These are phyloP conservation scores for Pseudonectria foliicola DNA, from an alignment of 2,329 filamentous ascomycete genomes.

Conservation along the genomic window DNA sequence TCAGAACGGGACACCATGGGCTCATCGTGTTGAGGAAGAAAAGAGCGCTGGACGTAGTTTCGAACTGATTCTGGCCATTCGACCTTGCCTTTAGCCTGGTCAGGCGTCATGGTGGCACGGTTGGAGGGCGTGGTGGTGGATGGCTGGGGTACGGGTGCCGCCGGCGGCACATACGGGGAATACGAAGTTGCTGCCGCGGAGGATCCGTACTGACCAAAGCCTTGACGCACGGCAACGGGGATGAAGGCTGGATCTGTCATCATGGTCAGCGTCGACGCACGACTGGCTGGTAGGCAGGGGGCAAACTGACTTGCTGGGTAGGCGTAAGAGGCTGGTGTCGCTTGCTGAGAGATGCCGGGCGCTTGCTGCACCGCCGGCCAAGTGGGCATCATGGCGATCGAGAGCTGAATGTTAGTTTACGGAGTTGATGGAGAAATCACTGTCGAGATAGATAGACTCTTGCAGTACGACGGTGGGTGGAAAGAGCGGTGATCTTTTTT, in stretches of 20 bases:
- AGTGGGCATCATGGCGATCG: conserved; percentile 28
- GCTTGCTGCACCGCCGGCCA: conserved; percentile 32
- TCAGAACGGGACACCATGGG: conserved; percentile 56
- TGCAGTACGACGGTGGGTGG: conserved; percentile 5
- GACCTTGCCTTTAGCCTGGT: conserved; percentile 51
- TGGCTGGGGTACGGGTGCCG: conserved; percentile 19
- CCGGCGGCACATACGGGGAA: conserved; percentile 24
- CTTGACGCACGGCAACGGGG: conserved; percentile 55
- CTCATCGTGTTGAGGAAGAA: conserved; percentile 65
- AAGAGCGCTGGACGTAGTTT: conserved; percentile 82
- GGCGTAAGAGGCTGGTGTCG: conserved; percentile 28
- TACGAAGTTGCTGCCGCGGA: conserved; percentile 29
- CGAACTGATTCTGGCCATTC: conserved; percentile 80
- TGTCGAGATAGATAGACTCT: conserved; percentile 7
- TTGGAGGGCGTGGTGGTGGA: conserved; percentile 18
- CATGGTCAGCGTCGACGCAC: conserved; percentile 16
- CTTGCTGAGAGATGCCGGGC: conserved; percentile 34
- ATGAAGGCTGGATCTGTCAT: conserved; percentile 48
- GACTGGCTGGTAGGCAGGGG: conserved; percentile 1
- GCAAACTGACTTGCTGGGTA: conserved; percentile 32
- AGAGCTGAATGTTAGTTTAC: conserved; percentile 22
- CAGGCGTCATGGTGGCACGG: conserved; percentile 21
- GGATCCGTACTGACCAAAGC: conserved; percentile 39
- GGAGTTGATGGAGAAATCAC: conserved; percentile 4
- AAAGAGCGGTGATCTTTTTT: conserved; percentile 6